Conservation (phyloP, 176 grass and related monocot species). For the Pontederia crassipes region DNA sequence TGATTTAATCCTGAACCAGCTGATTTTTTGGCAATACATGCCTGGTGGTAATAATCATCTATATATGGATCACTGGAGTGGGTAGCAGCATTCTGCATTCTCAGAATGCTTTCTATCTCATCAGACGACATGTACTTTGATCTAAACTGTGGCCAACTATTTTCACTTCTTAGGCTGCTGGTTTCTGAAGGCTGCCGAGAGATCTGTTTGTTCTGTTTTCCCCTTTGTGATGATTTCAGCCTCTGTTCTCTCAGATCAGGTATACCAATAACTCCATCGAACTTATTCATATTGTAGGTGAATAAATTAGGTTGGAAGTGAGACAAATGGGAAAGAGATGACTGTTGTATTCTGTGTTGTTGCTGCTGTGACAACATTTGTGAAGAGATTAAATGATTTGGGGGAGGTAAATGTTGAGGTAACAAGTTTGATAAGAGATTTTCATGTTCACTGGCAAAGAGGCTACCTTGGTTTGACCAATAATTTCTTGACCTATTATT, state of each 20-base stretch:
- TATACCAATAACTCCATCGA: slow-evolving; percentile 7
- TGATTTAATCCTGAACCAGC: slow-evolving; percentile 5
- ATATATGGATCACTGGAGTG: slow-evolving; percentile 10
- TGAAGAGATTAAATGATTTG: slow-evolving; percentile 1
- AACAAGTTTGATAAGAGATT: not conserved
- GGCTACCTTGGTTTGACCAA: slow-evolving; percentile 3
- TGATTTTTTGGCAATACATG: slow-evolving; percentile 16
- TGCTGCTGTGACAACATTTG: slow-evolving; percentile 11
- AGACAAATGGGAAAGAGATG: slow-evolving; percentile 3
- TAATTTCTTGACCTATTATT: not conserved
- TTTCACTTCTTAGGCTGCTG: slow-evolving; percentile 6
- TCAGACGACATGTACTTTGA: slow-evolving; percentile 15
- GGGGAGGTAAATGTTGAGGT: not conserved
- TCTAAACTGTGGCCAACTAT: slow-evolving; percentile 7
- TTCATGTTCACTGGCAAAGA: not conserved
- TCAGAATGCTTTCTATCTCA: slow-evolving; percentile 17
- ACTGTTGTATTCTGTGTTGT: slow-evolving; percentile 6
- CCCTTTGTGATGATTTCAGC: slow-evolving; percentile 1
- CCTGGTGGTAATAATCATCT: slow-evolving; percentile 16
- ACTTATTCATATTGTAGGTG: slow-evolving; percentile 4
- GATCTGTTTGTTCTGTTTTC: slow-evolving; percentile 7
- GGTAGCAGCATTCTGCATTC: slow-evolving; percentile 9
- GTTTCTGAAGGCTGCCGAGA: slow-evolving; percentile 6
- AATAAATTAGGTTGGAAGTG: slow-evolving; percentile 6
- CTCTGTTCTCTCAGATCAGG: slow-evolving; percentile 8